phyloP scores from a whole-genome alignment of 257 asterid species.

The Ilex asprella region DNA sequence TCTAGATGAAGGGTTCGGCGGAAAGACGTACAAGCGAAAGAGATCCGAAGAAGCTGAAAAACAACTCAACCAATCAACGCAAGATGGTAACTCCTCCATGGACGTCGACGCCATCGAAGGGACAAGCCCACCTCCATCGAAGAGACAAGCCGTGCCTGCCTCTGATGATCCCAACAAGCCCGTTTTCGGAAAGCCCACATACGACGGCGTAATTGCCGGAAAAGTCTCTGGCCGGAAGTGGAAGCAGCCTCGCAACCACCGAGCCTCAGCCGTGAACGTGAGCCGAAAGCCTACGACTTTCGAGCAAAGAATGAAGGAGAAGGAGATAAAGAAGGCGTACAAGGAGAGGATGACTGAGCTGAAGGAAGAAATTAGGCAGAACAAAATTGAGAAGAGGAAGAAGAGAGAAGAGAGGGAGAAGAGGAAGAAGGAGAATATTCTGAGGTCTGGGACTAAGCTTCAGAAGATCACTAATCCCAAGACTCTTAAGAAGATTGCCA shows the following conservation, averaged over 20 bases:
- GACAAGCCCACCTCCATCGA: conserved; percentile 24
- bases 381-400: conserved; percentile 65
- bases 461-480: conserved; percentile 77
- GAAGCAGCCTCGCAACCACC: conserved; percentile 76
- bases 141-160: conserved; percentile 65
- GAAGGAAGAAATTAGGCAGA: conserved; percentile 68
- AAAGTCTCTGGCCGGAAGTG: conserved; percentile 82
- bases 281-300: conserved; percentile 41
- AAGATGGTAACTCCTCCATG: conserved; percentile 19
- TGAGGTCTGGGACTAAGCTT: conserved; percentile 63
- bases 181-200: conserved; percentile 49
- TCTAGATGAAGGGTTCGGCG: conserved; percentile 88
- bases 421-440: conserved; percentile 64
- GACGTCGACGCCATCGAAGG: conserved; percentile 23
- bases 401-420: conserved; percentile 70
- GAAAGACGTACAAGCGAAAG: conserved; percentile 89
- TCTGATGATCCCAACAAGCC: conserved; percentile 61
- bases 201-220: conserved; percentile 89
- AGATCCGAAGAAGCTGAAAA: conserved; percentile 39
- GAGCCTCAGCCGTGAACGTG: conserved; percentile 63
- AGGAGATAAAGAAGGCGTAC: conserved; percentile 71
- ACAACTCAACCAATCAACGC: neutral
- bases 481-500: conserved; percentile 75
- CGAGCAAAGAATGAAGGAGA: conserved; percentile 61
- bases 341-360: conserved; percentile 58